Percentiles rank a stretch among this genome's conserved stretches.
Conservation (phyloP, 345 rosid species). For the Dimocarpus longan region DNA sequence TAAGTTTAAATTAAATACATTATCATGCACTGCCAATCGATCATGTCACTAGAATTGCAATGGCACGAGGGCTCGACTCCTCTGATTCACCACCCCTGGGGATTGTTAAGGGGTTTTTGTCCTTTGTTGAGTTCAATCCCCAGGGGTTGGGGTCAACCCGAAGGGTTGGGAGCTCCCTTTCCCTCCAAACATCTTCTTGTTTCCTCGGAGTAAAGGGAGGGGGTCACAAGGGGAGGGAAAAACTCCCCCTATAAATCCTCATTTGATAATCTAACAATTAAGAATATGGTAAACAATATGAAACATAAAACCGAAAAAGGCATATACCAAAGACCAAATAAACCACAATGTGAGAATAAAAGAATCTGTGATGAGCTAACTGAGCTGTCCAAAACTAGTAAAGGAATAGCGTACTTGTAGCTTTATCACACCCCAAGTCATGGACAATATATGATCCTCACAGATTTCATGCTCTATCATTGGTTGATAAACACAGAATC, state of each 20-base stretch:
- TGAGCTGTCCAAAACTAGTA: constrained; percentile 9
- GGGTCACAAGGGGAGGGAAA: too few relatives aligned
- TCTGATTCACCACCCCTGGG: too few relatives aligned
- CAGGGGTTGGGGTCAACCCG: too few relatives aligned
- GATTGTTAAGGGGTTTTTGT: too few relatives aligned
- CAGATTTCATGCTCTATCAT: constrained; percentile 25
- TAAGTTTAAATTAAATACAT: constrained; percentile 14
- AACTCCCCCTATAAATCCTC: too few relatives aligned
- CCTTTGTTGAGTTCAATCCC: too few relatives aligned
- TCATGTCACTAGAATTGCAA: neutral
- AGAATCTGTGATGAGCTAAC: neutral
- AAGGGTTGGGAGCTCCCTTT: too few relatives aligned
- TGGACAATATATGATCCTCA: constrained; percentile 26
- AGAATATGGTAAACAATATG: constrained; percentile 4
- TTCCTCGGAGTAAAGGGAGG: too few relatives aligned
- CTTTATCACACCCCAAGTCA: constrained; percentile 24
- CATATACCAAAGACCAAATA: constrained; percentile 4
- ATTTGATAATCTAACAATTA: neutral
- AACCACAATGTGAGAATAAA: constrained; percentile 16
- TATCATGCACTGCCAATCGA: constrained; percentile 10
- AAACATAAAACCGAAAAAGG: constrained; percentile 1
- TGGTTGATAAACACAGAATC: constrained; percentile 14
- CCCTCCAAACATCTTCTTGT: too few relatives aligned
- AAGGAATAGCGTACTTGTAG: neutral
- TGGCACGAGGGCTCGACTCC: too few relatives aligned